Conservation (phyloP, 192 early-diverging fungal species). For the Coemansia sp. region DNA sequence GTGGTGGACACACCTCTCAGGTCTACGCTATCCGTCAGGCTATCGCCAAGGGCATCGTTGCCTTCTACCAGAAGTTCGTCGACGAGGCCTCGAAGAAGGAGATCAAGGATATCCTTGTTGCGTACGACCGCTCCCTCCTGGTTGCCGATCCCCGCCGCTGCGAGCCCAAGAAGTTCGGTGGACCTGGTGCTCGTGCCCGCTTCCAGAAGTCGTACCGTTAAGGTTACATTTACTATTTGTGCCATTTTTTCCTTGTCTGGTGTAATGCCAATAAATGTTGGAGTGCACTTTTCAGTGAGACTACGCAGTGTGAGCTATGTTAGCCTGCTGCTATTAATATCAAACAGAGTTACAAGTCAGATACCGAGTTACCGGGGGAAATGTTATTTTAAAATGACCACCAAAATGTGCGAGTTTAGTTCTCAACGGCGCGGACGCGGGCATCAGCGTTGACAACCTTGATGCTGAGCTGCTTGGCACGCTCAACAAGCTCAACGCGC, state of each 20-base stretch:
- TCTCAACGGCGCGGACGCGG: slow-evolving; percentile 76
- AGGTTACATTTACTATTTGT: slow-evolving; percentile 33
- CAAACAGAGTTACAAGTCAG: background rate
- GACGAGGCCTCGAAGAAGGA: slow-evolving; percentile 99
- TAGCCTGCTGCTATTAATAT: background rate
- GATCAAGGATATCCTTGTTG: slow-evolving; percentile 88
- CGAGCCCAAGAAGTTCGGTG: slow-evolving; percentile 99
- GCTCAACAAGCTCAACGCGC: slow-evolving; percentile 87
- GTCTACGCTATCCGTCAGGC: slow-evolving; percentile 99
- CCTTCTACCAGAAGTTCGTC: slow-evolving; percentile 99
- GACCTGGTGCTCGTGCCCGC: slow-evolving; percentile 96
- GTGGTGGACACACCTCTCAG: slow-evolving; percentile 97
- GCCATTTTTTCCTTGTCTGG: slow-evolving; percentile 32
- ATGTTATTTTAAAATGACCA: slow-evolving; percentile 20
- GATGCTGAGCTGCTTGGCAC: slow-evolving; percentile 94
- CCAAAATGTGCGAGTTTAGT: slow-evolving; percentile 50
- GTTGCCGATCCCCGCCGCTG: slow-evolving; percentile 98
- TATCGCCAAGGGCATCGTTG: slow-evolving; percentile 98
- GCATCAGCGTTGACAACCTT: slow-evolving; percentile 94
- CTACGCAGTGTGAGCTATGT: background rate
- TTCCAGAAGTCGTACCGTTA: slow-evolving; percentile 92
- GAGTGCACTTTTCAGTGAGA: slow-evolving; percentile 22
- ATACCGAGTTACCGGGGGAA: background rate
- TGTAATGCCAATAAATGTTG: slow-evolving; percentile 44
- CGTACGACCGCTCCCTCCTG: slow-evolving; percentile 96